Base-by-base conservation (phyloP, 73 alveolate genomes). In the Effrenium voratum region DNA sequence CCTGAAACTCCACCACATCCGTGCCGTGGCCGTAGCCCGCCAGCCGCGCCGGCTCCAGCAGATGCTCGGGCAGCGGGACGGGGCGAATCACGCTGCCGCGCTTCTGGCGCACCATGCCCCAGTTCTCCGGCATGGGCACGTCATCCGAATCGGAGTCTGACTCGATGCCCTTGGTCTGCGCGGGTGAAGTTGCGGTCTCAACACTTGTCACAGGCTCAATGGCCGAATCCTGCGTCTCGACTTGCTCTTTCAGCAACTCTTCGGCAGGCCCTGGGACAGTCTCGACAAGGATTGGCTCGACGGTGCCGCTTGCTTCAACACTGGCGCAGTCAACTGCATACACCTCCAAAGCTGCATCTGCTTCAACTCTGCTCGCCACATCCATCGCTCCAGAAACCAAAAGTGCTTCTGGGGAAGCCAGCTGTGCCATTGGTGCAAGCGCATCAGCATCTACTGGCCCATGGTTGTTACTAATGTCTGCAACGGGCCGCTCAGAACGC, bases 1-100 rank as follows among this genome's bases (percentile, higher is more conserved):
- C 97, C 16, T 76, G 97, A 55, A 90, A 90, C 49, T 90, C 97
- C 38, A 90, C 97, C 52, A 90, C 97, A 3, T 76, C 87, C 24
- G 70, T 60, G 50, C 59, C 80, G 66, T 43, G 38, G 95, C 75
- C 92, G 13, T 82, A 50, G 32, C 91, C 91, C 16, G 91, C 91
- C 66, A 80, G 55, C 72, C 68, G 66, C 70, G 91, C 91, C 30
- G 41, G 70, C 28, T 80, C 91, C 91, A 80, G 45, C 91, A 80
- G 46, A 36, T 80, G 68, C 66, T 45, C 46, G 24, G 91, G 91
- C 32, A 57, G 94, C 94, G 44, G 70, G 32, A 86, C 68, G 2
- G 94, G 94, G 0, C 94, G 41, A 47, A 86, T 86, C 60, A 86
- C 30, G 45, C 94, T 86, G 50, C 94, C 94, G 57, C 94, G 24